Base-by-base conservation (phyloP, 139 green algal genomes). In the Chlamydomonas asymmetrica region DNA sequence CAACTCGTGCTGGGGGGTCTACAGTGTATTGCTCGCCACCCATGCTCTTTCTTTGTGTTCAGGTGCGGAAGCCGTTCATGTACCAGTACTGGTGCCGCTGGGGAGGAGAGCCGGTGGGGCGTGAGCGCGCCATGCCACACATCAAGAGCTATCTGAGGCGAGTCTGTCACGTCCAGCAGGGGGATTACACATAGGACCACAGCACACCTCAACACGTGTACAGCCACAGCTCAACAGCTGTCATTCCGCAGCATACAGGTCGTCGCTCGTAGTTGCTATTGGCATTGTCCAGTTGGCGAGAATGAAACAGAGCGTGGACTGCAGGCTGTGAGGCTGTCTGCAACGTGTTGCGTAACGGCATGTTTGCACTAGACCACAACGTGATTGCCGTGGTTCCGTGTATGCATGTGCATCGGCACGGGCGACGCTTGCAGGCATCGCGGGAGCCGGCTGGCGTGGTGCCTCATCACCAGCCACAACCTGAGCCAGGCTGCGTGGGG, bases 401-500 rank as follows among this genome's bases (percentile, higher is more conserved):
- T 31, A 34, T 50, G 23, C 20, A 50, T n/a, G 29, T 16, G 35
- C 27, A 52, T n/a, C n/a, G n/a, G 48, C 48, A 20, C 48, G 16
- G 16, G 48, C 20, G 48, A 20, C 48, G 48, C 48, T 27, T 20
- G 16, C 48, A 56, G 20, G 16, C 48, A 16, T 60, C 48, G 52
- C 3, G 83, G 72, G 31, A 43, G 68, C 49, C 63, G 89, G 62
- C 32, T 96, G 65, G 81, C 87, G 0, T 97, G 86, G 88, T 62
- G 91, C 5, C 49, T 91, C 3, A n/a, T 95, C 7, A 78, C 76
- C 4, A 89, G 69, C 4, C 87, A 94, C 73, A 97, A 97, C 82
- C 81, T 97, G 34, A 89, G 74, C 73, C 94, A 95, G 76, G 93
- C 93, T 4, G 93, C 93, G 1, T 97, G 93, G 93, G 93, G 93